Conservation (phyloP, 495 filamentous ascomycete genomes). For the Xylaria longipes region DNA sequence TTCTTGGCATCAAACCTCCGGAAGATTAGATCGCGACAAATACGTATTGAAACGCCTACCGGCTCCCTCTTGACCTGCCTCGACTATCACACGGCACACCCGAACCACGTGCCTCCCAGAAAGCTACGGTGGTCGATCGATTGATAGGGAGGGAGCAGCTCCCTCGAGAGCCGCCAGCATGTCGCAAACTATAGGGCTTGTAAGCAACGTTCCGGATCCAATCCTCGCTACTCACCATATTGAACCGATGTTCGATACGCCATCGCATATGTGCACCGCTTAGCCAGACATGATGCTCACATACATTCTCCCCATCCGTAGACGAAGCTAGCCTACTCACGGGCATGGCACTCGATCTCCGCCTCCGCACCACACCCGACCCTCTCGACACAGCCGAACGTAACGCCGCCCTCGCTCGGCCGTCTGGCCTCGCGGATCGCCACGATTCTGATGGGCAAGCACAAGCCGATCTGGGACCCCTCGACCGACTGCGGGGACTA, state of each 20-base stretch:
- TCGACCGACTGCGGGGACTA: conserved; percentile 99
- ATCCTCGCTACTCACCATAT: background rate
- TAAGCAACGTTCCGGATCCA: conserved; percentile 42
- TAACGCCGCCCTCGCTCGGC: conserved; percentile 75
- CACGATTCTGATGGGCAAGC: conserved; percentile 94
- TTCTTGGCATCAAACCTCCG: conserved; percentile 21
- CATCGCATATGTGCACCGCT: conserved; percentile 12
- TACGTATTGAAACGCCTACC: background rate
- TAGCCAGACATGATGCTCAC: background rate
- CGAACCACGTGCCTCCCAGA: background rate
- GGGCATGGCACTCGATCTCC: conserved; percentile 91
- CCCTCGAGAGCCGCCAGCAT: conserved; percentile 51
- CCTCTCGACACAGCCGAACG: conserved; percentile 61
- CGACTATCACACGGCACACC: background rate
- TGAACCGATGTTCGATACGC: conserved; percentile 1
- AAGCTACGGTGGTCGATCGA: conserved; percentile 9
- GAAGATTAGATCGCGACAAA: background rate
- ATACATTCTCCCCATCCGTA: conserved; percentile 40
- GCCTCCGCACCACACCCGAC: conserved; percentile 61
- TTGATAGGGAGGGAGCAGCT: conserved; percentile 34
- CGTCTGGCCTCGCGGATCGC: conserved; percentile 92
- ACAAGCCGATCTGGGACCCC: conserved; percentile 98
- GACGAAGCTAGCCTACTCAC: conserved; percentile 96
- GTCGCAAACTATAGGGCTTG: conserved; percentile 73
- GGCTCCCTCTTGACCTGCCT: background rate